phyloP scores from a whole-genome alignment of 2,329 filamentous ascomycete species.

The Thielaviopsis euricoi region DNA sequence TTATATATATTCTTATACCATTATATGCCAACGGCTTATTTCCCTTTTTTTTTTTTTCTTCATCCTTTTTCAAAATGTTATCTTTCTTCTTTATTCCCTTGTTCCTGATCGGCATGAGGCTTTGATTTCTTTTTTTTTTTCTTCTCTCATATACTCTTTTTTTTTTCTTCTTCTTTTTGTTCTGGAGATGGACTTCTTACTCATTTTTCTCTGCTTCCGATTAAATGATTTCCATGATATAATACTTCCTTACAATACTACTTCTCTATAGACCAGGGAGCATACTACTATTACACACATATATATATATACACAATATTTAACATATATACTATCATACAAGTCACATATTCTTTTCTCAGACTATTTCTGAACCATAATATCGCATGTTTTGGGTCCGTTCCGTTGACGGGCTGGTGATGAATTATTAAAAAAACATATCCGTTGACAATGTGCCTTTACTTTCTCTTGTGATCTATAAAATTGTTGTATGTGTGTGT shows the following conservation, averaged over 20 bases:
- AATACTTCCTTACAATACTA: neutral
- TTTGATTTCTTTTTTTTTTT: neutral
- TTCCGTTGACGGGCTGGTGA: too few species aligned
- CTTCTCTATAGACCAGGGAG: neutral
- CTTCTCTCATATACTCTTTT: neutral
- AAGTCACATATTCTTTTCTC: neutral
- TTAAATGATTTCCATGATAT: constrained; percentile 5
- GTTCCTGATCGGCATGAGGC: too few species aligned
- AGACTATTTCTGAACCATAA: neutral
- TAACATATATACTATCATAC: neutral
- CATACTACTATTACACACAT: neutral
- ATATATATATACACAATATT: neutral
- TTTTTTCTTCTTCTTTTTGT: neutral
- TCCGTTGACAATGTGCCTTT: constrained; percentile 7
- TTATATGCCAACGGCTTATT: too few species aligned
- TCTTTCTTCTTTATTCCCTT: neutral
- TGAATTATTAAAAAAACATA: constrained; percentile 4
- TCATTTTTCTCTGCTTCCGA: neutral
- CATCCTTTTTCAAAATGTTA: neutral
- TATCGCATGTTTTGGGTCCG: neutral
- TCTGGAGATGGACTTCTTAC: too few species aligned
- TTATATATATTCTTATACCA: neutral
- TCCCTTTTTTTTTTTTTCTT: neutral
- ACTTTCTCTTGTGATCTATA: constrained; percentile 11
- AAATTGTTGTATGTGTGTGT: neutral